Evolutionary conservation across 192 early-diverging fungal genomes (phyloP).

Genomic region (Coemansia interrupta): DNA sequence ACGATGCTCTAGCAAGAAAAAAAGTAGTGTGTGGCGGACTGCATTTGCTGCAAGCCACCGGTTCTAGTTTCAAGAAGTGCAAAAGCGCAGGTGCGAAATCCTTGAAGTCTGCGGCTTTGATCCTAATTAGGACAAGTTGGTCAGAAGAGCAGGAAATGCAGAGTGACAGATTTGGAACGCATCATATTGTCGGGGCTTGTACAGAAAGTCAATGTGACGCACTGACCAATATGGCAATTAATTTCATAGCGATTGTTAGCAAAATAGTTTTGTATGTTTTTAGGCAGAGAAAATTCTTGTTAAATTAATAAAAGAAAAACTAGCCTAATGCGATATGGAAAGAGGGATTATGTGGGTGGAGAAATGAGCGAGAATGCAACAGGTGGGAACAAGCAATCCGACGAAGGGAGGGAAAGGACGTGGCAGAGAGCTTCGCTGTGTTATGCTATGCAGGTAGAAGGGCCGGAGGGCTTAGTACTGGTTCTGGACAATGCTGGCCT

Average conservation of each 20-base stretch:
- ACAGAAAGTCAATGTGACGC: no score
- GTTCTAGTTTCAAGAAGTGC: background rate
- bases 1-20: background rate
- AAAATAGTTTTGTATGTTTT: background rate
- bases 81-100: no score
- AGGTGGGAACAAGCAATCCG: background rate
- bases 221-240: no score
- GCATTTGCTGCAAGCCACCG: background rate
- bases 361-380: background rate
- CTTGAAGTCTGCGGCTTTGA: no score
- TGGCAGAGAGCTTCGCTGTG: no score
- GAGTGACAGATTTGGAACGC: no score
- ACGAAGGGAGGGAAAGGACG: background rate
- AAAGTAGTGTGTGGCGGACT: background rate
- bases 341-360: background rate
- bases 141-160: no score
- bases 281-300: background rate
- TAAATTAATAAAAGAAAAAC: background rate
- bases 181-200: no score
- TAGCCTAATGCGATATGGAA: background rate
- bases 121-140: no score
- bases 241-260: no score
- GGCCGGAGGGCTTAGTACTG: slow-evolving; percentile 21
- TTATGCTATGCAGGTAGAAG: background rate
- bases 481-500: slow-evolving; percentile 48